A percentile compares a stretch with the other conserved stretches of the same genome.
Evolutionary conservation across 2,329 filamentous ascomycete species (phyloP).

Genomic region (Fusarium secorum): DNA sequence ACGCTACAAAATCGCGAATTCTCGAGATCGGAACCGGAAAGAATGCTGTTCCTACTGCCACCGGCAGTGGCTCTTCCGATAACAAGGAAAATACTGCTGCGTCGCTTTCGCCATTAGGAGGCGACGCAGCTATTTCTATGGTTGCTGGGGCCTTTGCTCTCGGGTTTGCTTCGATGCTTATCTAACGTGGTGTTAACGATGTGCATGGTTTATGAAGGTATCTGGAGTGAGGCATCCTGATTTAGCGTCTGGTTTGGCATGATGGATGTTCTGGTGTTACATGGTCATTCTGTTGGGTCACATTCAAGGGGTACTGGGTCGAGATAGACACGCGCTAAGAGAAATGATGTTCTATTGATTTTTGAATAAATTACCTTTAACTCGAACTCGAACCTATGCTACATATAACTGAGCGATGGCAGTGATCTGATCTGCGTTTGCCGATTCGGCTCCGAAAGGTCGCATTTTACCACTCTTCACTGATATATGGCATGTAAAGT

Average conservation of each 20-base stretch:
- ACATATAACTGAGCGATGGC: background rate
- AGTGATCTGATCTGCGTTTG: background rate
- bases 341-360: background rate
- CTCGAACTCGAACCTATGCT: background rate
- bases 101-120: constrained; percentile 6
- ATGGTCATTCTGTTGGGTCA: background rate
- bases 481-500: background rate
- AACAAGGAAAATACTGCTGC: constrained; percentile 10
- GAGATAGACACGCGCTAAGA: background rate
- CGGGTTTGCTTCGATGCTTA: constrained; percentile 27
- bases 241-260: background rate
- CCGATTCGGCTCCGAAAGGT: constrained; percentile 36
- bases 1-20: constrained; percentile 57
- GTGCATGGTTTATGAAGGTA: background rate
- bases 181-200: constrained; percentile 1
- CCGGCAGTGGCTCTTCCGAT: constrained; percentile 48
- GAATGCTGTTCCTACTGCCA: constrained; percentile 62
- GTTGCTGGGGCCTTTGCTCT: constrained; percentile 21
- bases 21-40: constrained; percentile 63
- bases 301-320: background rate
- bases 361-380: background rate
- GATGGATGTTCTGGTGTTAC: background rate
- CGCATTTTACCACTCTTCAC: background rate
- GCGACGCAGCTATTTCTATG: background rate
- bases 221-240: background rate